Conservation (phyloP, 371 early-diverging fungal species). For the Actinomortierella ambigua region DNA sequence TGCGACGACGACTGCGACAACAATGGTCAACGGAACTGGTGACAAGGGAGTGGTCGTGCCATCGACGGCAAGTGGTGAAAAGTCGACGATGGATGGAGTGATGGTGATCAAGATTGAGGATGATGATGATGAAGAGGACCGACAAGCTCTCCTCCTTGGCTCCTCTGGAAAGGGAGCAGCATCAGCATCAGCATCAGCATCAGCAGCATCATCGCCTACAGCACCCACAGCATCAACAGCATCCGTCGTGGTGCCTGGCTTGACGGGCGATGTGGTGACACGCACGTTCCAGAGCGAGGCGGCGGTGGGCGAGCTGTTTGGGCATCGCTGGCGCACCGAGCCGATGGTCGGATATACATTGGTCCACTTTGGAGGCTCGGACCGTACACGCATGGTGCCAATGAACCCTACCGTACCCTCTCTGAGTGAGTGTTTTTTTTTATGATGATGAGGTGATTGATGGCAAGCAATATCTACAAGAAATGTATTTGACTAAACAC, state of each 20-base stretch:
- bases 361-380: constrained; percentile 43
- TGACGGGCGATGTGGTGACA: constrained; percentile 16
- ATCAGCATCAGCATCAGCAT: no score
- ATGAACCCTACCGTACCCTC: constrained; percentile 44
- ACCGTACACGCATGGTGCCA: constrained; percentile 42
- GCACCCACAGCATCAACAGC: not conserved
- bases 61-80: not conserved
- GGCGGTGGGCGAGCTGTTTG: constrained; percentile 37
- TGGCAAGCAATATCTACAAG: no score
- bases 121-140: constrained; percentile 20
- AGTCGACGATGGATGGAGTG: constrained; percentile 3
- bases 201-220: no score
- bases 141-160: no score
- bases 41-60: not conserved
- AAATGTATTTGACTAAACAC: no score
- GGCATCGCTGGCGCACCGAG: constrained; percentile 42
- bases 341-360: constrained; percentile 40
- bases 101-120: constrained; percentile 43
- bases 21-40: not conserved
- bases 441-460: not conserved
- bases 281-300: constrained; percentile 38
- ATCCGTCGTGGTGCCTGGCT: no score
- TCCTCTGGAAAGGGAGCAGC: no score
- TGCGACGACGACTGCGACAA: not conserved
- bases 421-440: constrained; percentile 21